Percentiles rank a stretch among this genome's conserved stretches.
These are phyloP conservation scores for Colletotrichum theobromicola DNA, from an alignment of 2,329 filamentous ascomycete genomes.

Conservation along the genomic window DNA sequence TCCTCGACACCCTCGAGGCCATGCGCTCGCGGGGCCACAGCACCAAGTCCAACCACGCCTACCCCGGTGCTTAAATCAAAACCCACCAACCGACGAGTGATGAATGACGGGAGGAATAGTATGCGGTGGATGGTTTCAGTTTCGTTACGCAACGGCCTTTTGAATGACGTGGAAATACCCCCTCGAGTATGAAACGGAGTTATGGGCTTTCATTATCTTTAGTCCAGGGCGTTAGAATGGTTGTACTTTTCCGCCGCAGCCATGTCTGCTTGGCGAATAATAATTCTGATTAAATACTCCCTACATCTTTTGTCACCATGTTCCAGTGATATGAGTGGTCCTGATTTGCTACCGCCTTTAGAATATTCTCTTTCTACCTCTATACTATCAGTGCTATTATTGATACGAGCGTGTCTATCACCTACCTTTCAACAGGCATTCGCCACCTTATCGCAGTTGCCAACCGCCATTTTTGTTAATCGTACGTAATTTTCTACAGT, in stretches of 20 bases:
- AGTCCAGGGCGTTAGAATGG: not conserved
- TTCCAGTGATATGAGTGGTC: no score
- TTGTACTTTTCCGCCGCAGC: not conserved
- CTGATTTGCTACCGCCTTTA: no score
- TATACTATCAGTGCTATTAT: no score
- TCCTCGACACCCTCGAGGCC: constrained; percentile 50
- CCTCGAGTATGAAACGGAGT: constrained; percentile 6
- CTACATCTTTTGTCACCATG: no score
- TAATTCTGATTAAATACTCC: no score
- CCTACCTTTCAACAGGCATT: no score
- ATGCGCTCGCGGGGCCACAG: constrained; percentile 45
- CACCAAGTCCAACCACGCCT: constrained; percentile 18
- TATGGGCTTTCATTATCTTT: not conserved
- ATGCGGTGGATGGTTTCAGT: not conserved
- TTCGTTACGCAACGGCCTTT: not conserved
- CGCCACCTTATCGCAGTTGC: no score
- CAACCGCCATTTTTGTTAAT: no score
- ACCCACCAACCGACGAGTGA: not conserved
- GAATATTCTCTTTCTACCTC: no score
- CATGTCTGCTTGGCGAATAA: not conserved
- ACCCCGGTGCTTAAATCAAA: constrained; percentile 14
- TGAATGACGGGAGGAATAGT: not conserved
- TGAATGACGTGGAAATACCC: constrained; percentile 16
- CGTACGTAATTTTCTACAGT: no score
- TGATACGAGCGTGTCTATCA: no score